Conservation (phyloP, 2,329 filamentous ascomycete genomes). For the Neonectria ditissima region DNA sequence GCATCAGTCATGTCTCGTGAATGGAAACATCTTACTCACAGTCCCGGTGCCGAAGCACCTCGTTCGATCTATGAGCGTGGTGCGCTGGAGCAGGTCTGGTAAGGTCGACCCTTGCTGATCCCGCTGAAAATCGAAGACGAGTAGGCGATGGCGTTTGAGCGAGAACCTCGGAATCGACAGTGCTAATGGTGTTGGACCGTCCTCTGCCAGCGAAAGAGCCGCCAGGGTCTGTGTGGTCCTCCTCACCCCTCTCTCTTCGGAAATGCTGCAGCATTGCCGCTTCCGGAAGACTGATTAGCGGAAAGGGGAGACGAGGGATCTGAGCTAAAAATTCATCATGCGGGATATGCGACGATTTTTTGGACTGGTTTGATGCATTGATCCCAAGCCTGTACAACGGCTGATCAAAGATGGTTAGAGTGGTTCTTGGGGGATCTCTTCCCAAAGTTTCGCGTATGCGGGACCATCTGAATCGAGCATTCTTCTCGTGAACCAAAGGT, state of each 20-base stretch:
- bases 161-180: conserved; percentile 41
- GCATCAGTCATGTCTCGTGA: conserved; percentile 17
- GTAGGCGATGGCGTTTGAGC: conserved; percentile 45
- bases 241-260: conserved; percentile 50
- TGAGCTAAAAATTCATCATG: conserved; percentile 40
- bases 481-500: neutral
- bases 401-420: conserved; percentile 41
- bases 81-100: conserved; percentile 34
- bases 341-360: conserved; percentile 31
- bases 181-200: conserved; percentile 49
- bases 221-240: conserved; percentile 51
- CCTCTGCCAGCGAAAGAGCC: conserved; percentile 45
- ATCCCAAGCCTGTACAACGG: conserved; percentile 37
- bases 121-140: conserved; percentile 25
- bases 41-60: conserved; percentile 25
- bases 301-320: conserved; percentile 50
- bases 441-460: conserved; percentile 42
- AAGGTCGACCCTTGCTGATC: conserved; percentile 10
- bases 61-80: conserved; percentile 21
- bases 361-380: conserved; percentile 17
- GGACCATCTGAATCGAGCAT: conserved; percentile 41
- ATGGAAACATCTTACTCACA: conserved; percentile 31
- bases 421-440: conserved; percentile 38
- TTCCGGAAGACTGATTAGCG: conserved; percentile 53
- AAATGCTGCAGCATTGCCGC: conserved; percentile 51